phyloP scores from a whole-genome alignment of 768 basidiomycete species.

The Tricholoma terreum region DNA sequence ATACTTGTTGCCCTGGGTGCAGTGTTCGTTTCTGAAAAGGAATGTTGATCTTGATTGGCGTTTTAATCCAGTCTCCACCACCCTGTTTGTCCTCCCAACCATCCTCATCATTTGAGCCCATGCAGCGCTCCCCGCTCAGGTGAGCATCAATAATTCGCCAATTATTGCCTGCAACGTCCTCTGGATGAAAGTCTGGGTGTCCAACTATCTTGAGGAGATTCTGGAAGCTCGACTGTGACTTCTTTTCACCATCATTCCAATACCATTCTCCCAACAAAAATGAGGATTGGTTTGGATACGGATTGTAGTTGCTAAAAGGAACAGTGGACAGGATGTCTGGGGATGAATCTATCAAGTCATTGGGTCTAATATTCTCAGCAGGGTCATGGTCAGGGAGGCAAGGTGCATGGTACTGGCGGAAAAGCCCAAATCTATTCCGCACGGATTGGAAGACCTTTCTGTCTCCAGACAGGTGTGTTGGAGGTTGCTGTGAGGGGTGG shows the following conservation, averaged over 20 bases:
- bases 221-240: slow-evolving; percentile 5
- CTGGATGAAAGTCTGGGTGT: neutral
- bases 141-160: slow-evolving; percentile 9
- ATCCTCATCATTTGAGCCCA: neutral
- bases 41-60: slow-evolving; percentile 3
- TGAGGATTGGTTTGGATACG: slow-evolving; percentile 9
- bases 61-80: slow-evolving; percentile 16
- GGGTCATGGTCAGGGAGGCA: neutral
- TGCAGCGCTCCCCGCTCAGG: neutral
- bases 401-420: neutral
- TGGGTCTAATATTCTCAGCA: too few relatives aligned
- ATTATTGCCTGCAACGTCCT: slow-evolving; percentile 6
- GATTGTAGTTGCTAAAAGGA: neutral
- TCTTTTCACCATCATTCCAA: slow-evolving; percentile 4
- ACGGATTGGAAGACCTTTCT: neutral
- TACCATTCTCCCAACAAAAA: slow-evolving; percentile 11
- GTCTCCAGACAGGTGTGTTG: neutral
- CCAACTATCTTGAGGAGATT: slow-evolving; percentile 5
- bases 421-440: neutral
- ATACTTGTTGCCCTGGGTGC: slow-evolving; percentile 1
- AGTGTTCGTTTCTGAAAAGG: slow-evolving; percentile 9
- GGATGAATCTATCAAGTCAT: neutral
- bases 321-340: neutral
- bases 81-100: neutral
- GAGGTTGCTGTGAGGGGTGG: neutral